phyloP scores from a whole-genome alignment of 345 rosid species.

The Linum lewisii region DNA sequence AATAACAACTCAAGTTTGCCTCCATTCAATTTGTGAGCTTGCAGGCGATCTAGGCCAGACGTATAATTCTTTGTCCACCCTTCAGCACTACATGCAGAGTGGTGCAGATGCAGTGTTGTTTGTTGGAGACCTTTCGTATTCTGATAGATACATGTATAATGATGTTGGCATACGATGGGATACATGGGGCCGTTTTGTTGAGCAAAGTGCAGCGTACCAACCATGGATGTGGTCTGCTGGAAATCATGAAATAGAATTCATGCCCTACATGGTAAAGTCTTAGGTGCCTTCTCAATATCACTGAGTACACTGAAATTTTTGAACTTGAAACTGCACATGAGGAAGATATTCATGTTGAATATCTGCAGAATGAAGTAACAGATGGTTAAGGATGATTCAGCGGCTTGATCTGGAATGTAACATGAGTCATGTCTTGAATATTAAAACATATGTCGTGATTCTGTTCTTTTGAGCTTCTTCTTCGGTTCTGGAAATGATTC shows the following conservation, averaged over 20 bases:
- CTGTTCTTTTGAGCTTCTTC: not conserved
- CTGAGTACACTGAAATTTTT: too few species aligned
- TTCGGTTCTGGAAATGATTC: too few species aligned
- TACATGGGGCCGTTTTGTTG: constrained; percentile 85
- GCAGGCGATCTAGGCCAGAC: constrained; percentile 97
- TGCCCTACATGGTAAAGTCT: constrained; percentile 79
- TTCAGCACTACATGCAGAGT: constrained; percentile 78
- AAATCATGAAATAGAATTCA: constrained; percentile 83
- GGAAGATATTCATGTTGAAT: too few species aligned
- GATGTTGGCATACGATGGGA: constrained; percentile 90
- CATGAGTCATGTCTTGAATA: too few species aligned
- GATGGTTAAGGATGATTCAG: too few species aligned
- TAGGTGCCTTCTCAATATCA: not conserved
- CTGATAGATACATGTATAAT: constrained; percentile 70
- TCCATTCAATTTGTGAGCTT: constrained; percentile 8
- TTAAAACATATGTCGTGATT: too few species aligned
- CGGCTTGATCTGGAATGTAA: too few species aligned
- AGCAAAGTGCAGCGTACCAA: constrained; percentile 80
- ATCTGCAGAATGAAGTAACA: too few species aligned
- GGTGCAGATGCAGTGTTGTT: constrained; percentile 77
- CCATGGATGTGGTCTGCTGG: constrained; percentile 97
- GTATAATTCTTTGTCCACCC: constrained; percentile 80
- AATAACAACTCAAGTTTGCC: not conserved
- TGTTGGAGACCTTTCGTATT: constrained; percentile 91
- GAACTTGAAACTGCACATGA: too few species aligned